Base-by-base conservation (phyloP, 2,329 filamentous ascomycete species). In the Talaromyces sp. region DNA sequence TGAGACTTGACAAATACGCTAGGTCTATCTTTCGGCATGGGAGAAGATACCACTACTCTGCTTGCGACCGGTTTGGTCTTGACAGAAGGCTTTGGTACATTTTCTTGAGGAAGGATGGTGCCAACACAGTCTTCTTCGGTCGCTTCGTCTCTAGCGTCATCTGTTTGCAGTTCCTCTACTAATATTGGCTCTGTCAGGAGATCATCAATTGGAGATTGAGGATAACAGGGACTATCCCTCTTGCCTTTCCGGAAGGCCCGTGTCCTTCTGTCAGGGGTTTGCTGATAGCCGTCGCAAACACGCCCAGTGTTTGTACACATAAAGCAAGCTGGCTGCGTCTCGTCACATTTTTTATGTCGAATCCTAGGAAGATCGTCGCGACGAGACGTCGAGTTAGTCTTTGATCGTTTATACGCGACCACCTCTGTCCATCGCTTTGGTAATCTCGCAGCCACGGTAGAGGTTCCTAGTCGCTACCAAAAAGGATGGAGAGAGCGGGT, bases 231-330 rank as follows among this genome's bases (percentile, higher is more conserved):
- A 31, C 48, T 33, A 33, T n/a, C 48, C 24, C n/a, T 47, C 57
- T 35, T 37, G 39, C 39, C 35, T 13, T n/a, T 47, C 11, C 60
- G 60, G 43, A 63, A 63, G 37, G 64, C 66, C 31, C 66, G 62
- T 16, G 67, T 67, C 11, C 66, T 59, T 41, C 64, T 48, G 31
- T 68, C 66, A 47, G 24, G 61, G n/a, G 7, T 64, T 60, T 27
- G 45, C 54, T 47, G 60, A 39, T 52, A 66, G 48, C 43, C 62
- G 50, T 74, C 71, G 63, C 73, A 74, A 63, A 68, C 68, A 9
- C 73, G 68, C 31, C 72, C 70, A 39, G 71, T 71, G 41, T 65
- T 70, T 3, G 66, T 71, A 64, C 72, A 74, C 48, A 69, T 64
- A 9, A 57, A 56, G 45, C 73, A 73, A 19, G 59, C 37, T 6